These are phyloP conservation scores for Penstemon barbatus DNA, from an alignment of 257 asterid species.

Conservation along the genomic window DNA sequence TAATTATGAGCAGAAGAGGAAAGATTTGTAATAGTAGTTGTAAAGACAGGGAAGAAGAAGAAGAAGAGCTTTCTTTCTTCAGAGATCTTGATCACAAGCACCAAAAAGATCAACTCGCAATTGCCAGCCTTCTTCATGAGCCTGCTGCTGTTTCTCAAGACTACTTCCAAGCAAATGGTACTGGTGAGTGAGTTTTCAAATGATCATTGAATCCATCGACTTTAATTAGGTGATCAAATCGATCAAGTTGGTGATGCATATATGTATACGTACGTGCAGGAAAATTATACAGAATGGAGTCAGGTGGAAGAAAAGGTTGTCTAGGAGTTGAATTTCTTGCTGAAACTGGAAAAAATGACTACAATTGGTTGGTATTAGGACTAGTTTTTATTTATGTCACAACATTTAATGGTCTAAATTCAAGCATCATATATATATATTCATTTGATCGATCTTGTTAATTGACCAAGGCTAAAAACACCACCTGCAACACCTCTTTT, in stretches of 20 bases:
- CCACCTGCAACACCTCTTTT: conserved; percentile 89
- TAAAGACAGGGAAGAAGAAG: conserved; percentile 66
- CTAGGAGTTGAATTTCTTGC: conserved; percentile 34
- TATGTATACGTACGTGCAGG: conserved; percentile 33
- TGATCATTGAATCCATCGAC: too few species aligned
- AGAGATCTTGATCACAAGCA: conserved; percentile 53
- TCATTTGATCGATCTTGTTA: neutral
- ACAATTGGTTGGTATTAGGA: conserved; percentile 68
- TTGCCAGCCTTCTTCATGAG: conserved; percentile 53
- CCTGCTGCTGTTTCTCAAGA: conserved; percentile 70
- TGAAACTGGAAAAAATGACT: conserved; percentile 64
- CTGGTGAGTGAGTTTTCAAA: too few species aligned
- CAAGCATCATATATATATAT: neutral
- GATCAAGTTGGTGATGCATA: too few species aligned
- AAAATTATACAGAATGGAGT: conserved; percentile 48
- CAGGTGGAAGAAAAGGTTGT: conserved; percentile 47
- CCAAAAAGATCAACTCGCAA: conserved; percentile 39
- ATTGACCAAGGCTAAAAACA: conserved; percentile 61
- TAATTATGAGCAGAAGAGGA: conserved; percentile 38
- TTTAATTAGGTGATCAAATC: too few species aligned
- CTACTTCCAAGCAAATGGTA: conserved; percentile 54
- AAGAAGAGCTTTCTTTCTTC: conserved; percentile 66
- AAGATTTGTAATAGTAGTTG: conserved; percentile 34
- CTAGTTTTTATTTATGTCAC: neutral
- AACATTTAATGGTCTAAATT: neutral